A percentile compares a stretch with the other conserved stretches of the same genome.
Evolutionary conservation across 345 rosid species (phyloP).

Genomic region (Capsella bursapastoris): DNA sequence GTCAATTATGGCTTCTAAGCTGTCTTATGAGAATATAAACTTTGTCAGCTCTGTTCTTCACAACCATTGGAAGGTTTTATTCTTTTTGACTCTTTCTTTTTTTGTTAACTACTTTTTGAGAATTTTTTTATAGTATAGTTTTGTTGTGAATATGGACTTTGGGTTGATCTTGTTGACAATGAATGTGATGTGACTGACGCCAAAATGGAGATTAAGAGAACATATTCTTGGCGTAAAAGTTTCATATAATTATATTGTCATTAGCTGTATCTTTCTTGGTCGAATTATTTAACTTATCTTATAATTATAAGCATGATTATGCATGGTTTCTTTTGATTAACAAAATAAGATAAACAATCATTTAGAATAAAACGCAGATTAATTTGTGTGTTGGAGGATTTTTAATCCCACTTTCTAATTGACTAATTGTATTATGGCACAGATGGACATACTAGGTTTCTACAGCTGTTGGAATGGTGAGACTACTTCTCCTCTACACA

Average conservation of each 20-base stretch:
- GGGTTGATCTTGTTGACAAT: too few species aligned
- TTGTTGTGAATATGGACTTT: too few species aligned
- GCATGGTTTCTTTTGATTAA: slow-evolving; percentile 26
- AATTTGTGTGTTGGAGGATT: not conserved
- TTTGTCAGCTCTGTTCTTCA: slow-evolving; percentile 42
- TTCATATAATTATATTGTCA: slow-evolving; percentile 6
- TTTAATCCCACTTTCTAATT: not conserved
- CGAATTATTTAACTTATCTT: not conserved
- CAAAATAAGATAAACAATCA: not conserved
- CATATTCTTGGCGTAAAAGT: not conserved
- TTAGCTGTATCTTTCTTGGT: slow-evolving; percentile 1
- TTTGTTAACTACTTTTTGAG: not conserved
- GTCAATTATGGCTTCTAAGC: slow-evolving; percentile 63
- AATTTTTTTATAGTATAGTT: not conserved
- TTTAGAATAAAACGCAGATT: not conserved
- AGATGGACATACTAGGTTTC: slow-evolving; percentile 60
- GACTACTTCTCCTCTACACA: not conserved
- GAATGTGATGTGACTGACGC: too few species aligned
- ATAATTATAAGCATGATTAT: not conserved
- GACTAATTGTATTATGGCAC: slow-evolving; percentile 5
- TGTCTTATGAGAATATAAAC: slow-evolving; percentile 56
- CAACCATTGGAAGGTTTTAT: slow-evolving; percentile 53
- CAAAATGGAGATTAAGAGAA: not conserved
- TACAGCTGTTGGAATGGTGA: slow-evolving; percentile 59
- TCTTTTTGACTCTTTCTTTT: slow-evolving; percentile 11